Evolutionary conservation across 1,139 yeast species (phyloP), one percentile per base, ranked within the genome.

Genomic region (Magnusiomyces sp.): DNA sequence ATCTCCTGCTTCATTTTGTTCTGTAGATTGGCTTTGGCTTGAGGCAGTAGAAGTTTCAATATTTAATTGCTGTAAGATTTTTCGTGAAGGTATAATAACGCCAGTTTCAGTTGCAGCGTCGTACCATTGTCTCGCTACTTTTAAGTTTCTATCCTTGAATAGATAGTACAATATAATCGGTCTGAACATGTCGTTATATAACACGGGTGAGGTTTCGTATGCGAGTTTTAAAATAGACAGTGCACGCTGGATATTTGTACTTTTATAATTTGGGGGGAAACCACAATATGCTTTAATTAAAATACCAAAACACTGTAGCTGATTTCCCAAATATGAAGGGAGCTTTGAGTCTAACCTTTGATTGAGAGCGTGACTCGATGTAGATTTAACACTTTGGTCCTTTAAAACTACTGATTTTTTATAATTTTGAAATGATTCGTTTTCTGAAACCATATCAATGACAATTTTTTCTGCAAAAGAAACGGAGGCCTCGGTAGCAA

Each of bases 131-230:
- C 43, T 34, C 2, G 62, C 61, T 33, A 43, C 45, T 7, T 38
- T 47, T 13, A n/a, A 20, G 49, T 42, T 14, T 57, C 51, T 23
- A 33, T 50, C 45, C 3, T 50, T 44, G 5, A 19, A 16, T 10
- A 51, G 31, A 42, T 52, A 58, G 43, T 55, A 57, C 13, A 46
- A 42, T 7, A 59, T 51, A 20, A 59, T 51, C 2, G 63, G 60
- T 7, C 50, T 50, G 42, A 56, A 50, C 29, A 54, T 40, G 10
- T 36, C 36, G 2, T 55, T 50, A 2, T 50, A 40, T 7, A 56
- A 48, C 5, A 54, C 54, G 13, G 59, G 43, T 17, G 50, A 48
- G 16, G 43, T 40, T 10, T 43, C 10, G 20, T 54, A 54, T 6
- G 52, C 52, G 16, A 52, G 38, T 13, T 48, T 20, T 19, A 57